These are phyloP conservation scores for Fusarium sp. DNA, from an alignment of 2,329 filamentous ascomycete species.

Conservation along the genomic window DNA sequence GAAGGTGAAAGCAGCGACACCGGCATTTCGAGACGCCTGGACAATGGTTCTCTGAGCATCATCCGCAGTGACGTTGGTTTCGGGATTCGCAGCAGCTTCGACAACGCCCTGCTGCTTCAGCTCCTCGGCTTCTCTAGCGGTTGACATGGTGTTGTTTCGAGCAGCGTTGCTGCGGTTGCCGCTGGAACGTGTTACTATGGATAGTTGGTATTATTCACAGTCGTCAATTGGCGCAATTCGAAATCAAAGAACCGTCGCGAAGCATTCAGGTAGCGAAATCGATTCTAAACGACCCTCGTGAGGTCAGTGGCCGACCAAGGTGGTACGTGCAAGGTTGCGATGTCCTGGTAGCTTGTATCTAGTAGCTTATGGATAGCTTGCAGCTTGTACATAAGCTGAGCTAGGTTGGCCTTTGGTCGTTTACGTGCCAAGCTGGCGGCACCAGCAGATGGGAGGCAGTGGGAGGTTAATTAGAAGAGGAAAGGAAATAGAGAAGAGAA, in stretches of 20 bases:
- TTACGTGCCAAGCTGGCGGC: slow-evolving; percentile 17
- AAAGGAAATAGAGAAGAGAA: slow-evolving; percentile 25
- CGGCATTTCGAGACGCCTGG: slow-evolving; percentile 80
- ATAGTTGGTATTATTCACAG: slow-evolving; percentile 8
- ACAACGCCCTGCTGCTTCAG: slow-evolving; percentile 84
- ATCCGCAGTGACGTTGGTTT: slow-evolving; percentile 73
- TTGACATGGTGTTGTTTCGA: slow-evolving; percentile 48
- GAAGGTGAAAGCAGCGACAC: slow-evolving; percentile 84
- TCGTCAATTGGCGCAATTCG: slow-evolving; percentile 41
- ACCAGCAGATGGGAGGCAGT: slow-evolving; percentile 26
- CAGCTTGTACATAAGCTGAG: slow-evolving; percentile 21
- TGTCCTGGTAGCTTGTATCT: slow-evolving; percentile 13
- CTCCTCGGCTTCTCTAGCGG: slow-evolving; percentile 61
- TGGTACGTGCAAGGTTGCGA: slow-evolving; percentile 23
- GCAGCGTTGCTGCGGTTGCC: slow-evolving; percentile 30
- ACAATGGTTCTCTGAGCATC: slow-evolving; percentile 80
- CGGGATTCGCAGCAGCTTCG: slow-evolving; percentile 78
- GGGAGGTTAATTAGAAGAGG: slow-evolving; percentile 14
- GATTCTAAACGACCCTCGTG: slow-evolving; percentile 21
- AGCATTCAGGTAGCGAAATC: slow-evolving; percentile 34
- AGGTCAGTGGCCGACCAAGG: slow-evolving; percentile 11
- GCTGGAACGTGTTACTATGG: slow-evolving; percentile 22
- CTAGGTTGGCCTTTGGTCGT: slow-evolving; percentile 12
- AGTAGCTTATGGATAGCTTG: not conserved
- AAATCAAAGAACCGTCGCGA: slow-evolving; percentile 25